Percentiles rank a stretch among this genome's conserved stretches.
phyloP scores from a whole-genome alignment of 2,329 filamentous ascomycete genomes.

The Mycosphaerelloides madeirae region DNA sequence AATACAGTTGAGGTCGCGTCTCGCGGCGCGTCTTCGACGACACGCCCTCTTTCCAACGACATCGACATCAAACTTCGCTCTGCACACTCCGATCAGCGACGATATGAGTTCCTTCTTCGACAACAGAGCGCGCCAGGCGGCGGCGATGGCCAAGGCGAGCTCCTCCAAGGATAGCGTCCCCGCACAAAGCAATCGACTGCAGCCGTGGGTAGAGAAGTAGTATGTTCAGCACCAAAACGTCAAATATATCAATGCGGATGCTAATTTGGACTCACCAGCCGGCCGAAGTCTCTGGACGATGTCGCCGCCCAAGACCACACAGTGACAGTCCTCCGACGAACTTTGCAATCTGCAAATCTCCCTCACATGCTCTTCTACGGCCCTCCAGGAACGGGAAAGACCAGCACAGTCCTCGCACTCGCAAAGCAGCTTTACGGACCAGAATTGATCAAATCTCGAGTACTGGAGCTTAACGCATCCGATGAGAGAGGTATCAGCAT shows the following conservation, averaged over 20 bases:
- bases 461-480: slow-evolving; percentile 98
- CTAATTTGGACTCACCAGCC: slow-evolving; percentile 52
- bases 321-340: slow-evolving; percentile 84
- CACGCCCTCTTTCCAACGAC: not conserved
- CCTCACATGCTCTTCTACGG: slow-evolving; percentile 99
- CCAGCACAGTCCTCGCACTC: slow-evolving; percentile 91
- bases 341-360: slow-evolving; percentile 91
- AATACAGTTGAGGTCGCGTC: slow-evolving; percentile 2
- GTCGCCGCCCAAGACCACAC: slow-evolving; percentile 98
- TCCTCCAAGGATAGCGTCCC: slow-evolving; percentile 61
- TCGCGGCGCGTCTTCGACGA: not conserved
- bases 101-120: slow-evolving; percentile 91
- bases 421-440: slow-evolving; percentile 97
- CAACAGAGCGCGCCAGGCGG: slow-evolving; percentile 73
- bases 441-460: slow-evolving; percentile 83
- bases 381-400: slow-evolving; percentile 95
- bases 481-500: slow-evolving; percentile 98
- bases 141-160: slow-evolving; percentile 65
- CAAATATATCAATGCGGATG: slow-evolving; percentile 2
- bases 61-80: not conserved
- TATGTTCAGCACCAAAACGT: slow-evolving; percentile 6
- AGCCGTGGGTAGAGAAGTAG: slow-evolving; percentile 76
- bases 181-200: slow-evolving; percentile 62
- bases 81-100: not conserved
- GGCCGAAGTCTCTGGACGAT: slow-evolving; percentile 88